Conservation (phyloP, 1,139 yeast genomes). For the Zygosaccharomyces pseudobailii region DNA sequence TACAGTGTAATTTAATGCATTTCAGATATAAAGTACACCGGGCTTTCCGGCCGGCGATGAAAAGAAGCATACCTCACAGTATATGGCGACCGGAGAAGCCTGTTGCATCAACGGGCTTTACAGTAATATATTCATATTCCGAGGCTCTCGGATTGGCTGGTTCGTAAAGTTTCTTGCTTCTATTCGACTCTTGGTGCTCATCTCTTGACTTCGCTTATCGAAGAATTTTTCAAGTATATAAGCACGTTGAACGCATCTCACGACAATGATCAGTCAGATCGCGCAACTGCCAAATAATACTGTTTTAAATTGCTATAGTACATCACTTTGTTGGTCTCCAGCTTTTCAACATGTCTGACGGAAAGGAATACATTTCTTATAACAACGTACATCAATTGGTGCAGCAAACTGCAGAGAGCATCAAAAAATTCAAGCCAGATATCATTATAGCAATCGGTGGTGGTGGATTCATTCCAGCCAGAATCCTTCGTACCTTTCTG, state of each 20-base stretch:
- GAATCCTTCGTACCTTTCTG: conserved; percentile 57
- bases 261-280: neutral
- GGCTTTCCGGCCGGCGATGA: conserved; percentile 1
- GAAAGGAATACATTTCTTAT: conserved; percentile 55
- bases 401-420: conserved; percentile 48
- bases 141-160: neutral
- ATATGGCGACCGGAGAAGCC: neutral
- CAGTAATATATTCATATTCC: too few species aligned
- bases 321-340: neutral
- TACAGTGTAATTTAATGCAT: neutral
- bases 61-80: neutral
- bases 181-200: neutral
- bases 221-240: conserved; percentile 1
- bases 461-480: conserved; percentile 65
- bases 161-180: neutral
- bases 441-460: conserved; percentile 64
- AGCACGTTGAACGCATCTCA: neutral
- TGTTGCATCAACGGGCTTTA: neutral
- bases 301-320: neutral
- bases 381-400: conserved; percentile 60
- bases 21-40: neutral
- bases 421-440: conserved; percentile 48
- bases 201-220: conserved; percentile 1
- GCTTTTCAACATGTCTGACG: conserved; percentile 27
- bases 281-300: neutral